Conservation (phyloP, 352 stramenopile species). For the Lagenidium giganteum region DNA sequence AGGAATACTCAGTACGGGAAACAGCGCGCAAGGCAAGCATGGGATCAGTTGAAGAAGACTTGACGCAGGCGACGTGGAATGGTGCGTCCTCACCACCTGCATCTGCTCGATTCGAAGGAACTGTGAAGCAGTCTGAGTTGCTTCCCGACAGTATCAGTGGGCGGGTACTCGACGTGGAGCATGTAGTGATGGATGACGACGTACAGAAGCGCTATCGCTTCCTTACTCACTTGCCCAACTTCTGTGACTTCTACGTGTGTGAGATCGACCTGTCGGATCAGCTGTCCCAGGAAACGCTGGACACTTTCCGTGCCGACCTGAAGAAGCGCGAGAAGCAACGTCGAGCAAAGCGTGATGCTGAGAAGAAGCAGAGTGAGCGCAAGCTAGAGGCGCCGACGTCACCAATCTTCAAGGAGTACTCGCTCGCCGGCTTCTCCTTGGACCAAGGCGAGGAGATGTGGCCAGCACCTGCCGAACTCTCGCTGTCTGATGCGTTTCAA, state of each 20-base stretch:
- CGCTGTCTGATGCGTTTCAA: slow-evolving; percentile 36
- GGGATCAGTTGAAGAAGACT: slow-evolving; percentile 23
- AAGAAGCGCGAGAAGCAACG: slow-evolving; percentile 75
- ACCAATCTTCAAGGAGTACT: slow-evolving; percentile 18
- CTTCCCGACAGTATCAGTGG: slow-evolving; percentile 50
- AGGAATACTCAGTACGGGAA: slow-evolving; percentile 55
- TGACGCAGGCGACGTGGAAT: slow-evolving; percentile 19
- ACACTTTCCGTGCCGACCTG: slow-evolving; percentile 55
- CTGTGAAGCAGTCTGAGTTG: slow-evolving; percentile 36
- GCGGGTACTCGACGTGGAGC: slow-evolving; percentile 80
- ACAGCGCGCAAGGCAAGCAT: slow-evolving; percentile 14
- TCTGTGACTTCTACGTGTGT: slow-evolving; percentile 86
- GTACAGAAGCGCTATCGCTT: slow-evolving; percentile 83
- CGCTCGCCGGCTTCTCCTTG: slow-evolving; percentile 37
- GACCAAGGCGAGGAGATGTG: slow-evolving; percentile 45
- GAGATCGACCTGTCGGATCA: slow-evolving; percentile 76
- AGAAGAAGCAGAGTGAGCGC: slow-evolving; percentile 27
- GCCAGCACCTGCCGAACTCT: slow-evolving; percentile 54
- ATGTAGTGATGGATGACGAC: slow-evolving; percentile 84
- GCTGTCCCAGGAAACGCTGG: slow-evolving; percentile 59
- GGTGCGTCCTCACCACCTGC: slow-evolving; percentile 7
- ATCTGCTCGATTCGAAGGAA: slow-evolving; percentile 5
- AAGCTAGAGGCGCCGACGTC: slow-evolving; percentile 7
- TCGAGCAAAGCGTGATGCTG: slow-evolving; percentile 34
- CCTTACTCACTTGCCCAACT: slow-evolving; percentile 77